phyloP scores from a whole-genome alignment of 805 yeast species.

The Candida piceae region DNA sequence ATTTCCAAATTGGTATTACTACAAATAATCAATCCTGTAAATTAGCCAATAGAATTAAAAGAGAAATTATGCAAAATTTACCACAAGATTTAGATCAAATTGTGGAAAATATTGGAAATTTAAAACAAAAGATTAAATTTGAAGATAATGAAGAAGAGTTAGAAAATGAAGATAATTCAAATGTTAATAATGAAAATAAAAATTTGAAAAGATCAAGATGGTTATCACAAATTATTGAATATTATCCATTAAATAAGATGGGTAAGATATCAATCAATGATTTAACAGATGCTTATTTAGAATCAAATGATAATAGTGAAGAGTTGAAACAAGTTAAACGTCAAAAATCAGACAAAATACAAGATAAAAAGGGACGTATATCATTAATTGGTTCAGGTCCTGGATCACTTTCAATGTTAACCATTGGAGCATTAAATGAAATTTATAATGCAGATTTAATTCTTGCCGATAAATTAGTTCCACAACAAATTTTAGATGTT shows the following conservation, averaged over 20 bases:
- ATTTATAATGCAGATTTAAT: slow-evolving; percentile 79
- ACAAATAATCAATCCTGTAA: slow-evolving; percentile 90
- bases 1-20: slow-evolving; percentile 73
- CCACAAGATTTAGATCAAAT: slow-evolving; percentile 69
- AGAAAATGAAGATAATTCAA: slow-evolving; percentile 26
- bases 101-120: slow-evolving; percentile 62
- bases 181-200: slow-evolving; percentile 45
- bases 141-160: slow-evolving; percentile 40
- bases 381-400: slow-evolving; percentile 95
- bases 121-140: slow-evolving; percentile 51
- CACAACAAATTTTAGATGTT: slow-evolving; percentile 75
- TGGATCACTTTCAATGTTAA: slow-evolving; percentile 76
- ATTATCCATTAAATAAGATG: slow-evolving; percentile 70
- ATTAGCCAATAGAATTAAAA: slow-evolving; percentile 69
- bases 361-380: slow-evolving; percentile 45
- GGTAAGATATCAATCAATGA: slow-evolving; percentile 57
- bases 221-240: slow-evolving; percentile 86
- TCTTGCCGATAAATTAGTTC: slow-evolving; percentile 88
- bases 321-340: neutral
- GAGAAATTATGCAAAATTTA: slow-evolving; percentile 61
- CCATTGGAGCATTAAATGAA: slow-evolving; percentile 78
- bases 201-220: slow-evolving; percentile 67
- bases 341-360: neutral
- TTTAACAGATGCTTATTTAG: slow-evolving; percentile 33
- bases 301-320: neutral